Evolutionary conservation across 768 basidiomycete species (phyloP).

Genomic region (Cyathus striatus): DNA sequence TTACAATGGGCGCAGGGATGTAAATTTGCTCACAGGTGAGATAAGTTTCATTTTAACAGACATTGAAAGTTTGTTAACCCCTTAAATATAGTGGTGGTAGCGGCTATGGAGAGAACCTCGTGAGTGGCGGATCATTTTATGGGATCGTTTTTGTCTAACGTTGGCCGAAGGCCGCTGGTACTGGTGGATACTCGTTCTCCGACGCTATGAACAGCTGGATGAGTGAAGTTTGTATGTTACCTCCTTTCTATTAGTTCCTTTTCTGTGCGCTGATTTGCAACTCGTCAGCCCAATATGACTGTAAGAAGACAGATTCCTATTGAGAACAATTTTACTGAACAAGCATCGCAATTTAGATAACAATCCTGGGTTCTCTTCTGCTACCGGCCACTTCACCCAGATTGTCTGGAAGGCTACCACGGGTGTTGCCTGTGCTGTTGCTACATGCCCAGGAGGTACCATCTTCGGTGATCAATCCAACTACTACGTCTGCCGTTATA

Average conservation of each 20-base stretch:
- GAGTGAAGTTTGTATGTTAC: slow-evolving; percentile 19
- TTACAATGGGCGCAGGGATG: slow-evolving; percentile 15
- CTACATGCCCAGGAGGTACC: slow-evolving; percentile 26
- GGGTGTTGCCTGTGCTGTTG: slow-evolving; percentile 41
- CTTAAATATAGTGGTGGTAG: slow-evolving; percentile 4
- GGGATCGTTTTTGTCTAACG: not conserved
- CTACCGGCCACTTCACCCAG: slow-evolving; percentile 26
- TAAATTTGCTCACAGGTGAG: slow-evolving; percentile 21
- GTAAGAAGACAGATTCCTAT: too few relatives aligned
- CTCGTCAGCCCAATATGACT: slow-evolving; percentile 16
- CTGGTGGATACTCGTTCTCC: slow-evolving; percentile 10
- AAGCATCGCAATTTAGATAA: slow-evolving; percentile 11
- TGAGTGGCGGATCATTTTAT: slow-evolving; percentile 4
- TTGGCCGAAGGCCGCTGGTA: slow-evolving; percentile 12
- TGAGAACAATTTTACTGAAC: not conserved
- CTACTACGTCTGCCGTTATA: too few relatives aligned
- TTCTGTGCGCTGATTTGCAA: too few relatives aligned
- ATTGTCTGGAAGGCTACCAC: slow-evolving; percentile 53
- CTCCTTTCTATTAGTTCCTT: too few relatives aligned
- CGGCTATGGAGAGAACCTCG: slow-evolving; percentile 23
- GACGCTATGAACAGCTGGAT: slow-evolving; percentile 18
- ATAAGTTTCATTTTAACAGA: too few relatives aligned
- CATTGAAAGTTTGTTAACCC: not conserved
- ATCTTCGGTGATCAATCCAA: slow-evolving; percentile 16
- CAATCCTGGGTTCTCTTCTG: slow-evolving; percentile 17